Percentiles rank a stretch among this genome's conserved stretches.
Evolutionary conservation across 345 rosid genomes (phyloP).

Genomic region (Mangifera indica): DNA sequence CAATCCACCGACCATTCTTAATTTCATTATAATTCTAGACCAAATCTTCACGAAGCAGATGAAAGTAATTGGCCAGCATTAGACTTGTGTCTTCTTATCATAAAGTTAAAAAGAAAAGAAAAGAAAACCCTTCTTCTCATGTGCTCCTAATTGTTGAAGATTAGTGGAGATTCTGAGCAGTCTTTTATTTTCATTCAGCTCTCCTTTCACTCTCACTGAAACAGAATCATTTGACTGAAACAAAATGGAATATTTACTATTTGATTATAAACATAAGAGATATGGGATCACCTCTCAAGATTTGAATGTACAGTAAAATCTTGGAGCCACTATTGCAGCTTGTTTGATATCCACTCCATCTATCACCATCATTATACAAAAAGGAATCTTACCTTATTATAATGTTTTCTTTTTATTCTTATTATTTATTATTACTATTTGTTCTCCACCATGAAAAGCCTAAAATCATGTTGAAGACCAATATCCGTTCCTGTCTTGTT

Average conservation of each 20-base stretch:
- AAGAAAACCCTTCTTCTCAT: too few relatives aligned
- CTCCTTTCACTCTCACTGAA: too few relatives aligned
- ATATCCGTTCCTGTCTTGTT: slow-evolving; percentile 23
- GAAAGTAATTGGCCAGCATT: too few relatives aligned
- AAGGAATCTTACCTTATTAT: slow-evolving; percentile 27
- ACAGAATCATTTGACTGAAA: too few relatives aligned
- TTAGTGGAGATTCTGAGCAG: too few relatives aligned
- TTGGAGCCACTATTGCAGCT: background rate
- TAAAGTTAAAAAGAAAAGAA: too few relatives aligned
- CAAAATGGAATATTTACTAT: too few relatives aligned
- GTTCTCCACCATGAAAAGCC: slow-evolving; percentile 26
- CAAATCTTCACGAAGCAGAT: background rate
- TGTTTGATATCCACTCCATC: slow-evolving; percentile 18
- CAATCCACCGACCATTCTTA: slow-evolving; percentile 12
- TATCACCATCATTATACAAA: slow-evolving; percentile 42
- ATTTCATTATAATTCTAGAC: background rate
- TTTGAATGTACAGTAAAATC: slow-evolving; percentile 3
- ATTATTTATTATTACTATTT: background rate
- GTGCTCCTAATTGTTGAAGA: too few relatives aligned
- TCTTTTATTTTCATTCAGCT: too few relatives aligned
- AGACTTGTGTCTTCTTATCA: too few relatives aligned
- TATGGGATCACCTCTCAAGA: too few relatives aligned
- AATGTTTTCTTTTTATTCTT: slow-evolving; percentile 9
- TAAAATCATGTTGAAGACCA: slow-evolving; percentile 14
- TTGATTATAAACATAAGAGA: too few relatives aligned